Base-by-base conservation (phyloP, 1,284 basidiomycete genomes). In the Ceratobasidium sp. region DNA sequence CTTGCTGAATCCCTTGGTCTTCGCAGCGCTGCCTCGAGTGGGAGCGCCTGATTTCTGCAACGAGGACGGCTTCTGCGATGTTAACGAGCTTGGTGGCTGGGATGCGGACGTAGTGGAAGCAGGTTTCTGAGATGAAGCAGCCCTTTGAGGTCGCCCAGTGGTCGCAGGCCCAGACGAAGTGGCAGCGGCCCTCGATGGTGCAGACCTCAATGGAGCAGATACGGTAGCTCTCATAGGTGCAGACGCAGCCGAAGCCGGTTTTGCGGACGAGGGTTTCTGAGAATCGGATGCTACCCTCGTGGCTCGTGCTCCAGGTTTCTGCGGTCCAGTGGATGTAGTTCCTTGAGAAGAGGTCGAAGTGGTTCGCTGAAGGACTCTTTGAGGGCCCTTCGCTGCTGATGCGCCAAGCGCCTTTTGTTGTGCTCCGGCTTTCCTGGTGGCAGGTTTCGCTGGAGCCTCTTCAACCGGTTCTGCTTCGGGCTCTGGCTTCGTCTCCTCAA, bases 341-440 rank as follows among this genome's bases (percentile, higher is more conserved):
- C 47, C 41, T 51, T 72, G 69, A 22, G 69, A 41, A 3, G 33
- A 36, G 22, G 27, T 22, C 11, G 65, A 9, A 41, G 50, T 19
- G 33, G 15, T 41, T 15, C 66, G 66, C 27, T 56, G 54, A 17
- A 8, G 14, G 2, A 24, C 54, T 7, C 54, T n/a, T 27, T 69
- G 66, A 29, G 66, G 44, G 11, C 2, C 54, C 14, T 45, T 22
- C 15, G 56, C 48, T 8, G 24, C 54, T 4, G 44, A 11, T 8
- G 22, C 45, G 31, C 57, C 56, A 7, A 47, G 29, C 2, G 57
- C 69, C 15, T 72, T 72, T 29, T 47, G 56, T 22, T 60, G 56
- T 27, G 45, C 14, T 9, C 29, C 7, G 24, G 57, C 24, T 27
- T 71, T 71, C 17, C 53, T 45, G 33, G 36, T 19, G 41, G 44